These are phyloP conservation scores for Calycina marina DNA, from an alignment of 2,329 filamentous ascomycete species.

Conservation along the genomic window DNA sequence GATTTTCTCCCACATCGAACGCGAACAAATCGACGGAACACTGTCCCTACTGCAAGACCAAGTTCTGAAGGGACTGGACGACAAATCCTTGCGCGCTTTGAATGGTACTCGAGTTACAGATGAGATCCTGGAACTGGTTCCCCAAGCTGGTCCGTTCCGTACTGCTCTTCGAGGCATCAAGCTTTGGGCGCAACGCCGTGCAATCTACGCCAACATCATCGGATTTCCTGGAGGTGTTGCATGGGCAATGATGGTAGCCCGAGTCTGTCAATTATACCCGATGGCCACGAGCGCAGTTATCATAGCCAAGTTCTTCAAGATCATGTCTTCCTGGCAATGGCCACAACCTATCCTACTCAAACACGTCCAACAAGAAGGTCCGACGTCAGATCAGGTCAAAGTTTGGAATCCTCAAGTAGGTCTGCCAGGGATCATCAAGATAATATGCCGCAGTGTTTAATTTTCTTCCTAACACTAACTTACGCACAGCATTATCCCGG, in stretches of 20 bases:
- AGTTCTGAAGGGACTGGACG: conserved; percentile 72
- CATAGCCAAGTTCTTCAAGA: conserved; percentile 84
- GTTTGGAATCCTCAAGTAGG: conserved; percentile 93
- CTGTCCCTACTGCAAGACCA: conserved; percentile 71
- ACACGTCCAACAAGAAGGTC: conserved; percentile 59
- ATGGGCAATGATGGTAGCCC: conserved; percentile 94
- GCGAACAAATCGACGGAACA: conserved; percentile 56
- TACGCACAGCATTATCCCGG: conserved; percentile 10
- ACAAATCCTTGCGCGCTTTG: conserved; percentile 73
- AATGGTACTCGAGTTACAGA: conserved; percentile 93
- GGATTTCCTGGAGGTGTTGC: conserved; percentile 94
- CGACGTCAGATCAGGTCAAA: conserved; percentile 53
- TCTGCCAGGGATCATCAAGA: too few relatives aligned
- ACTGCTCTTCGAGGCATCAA: conserved; percentile 85
- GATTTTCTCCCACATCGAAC: conserved; percentile 66
- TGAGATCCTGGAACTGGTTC: conserved; percentile 78
- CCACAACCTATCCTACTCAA: conserved; percentile 87
- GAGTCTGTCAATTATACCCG: conserved; percentile 91
- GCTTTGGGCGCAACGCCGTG: conserved; percentile 84
- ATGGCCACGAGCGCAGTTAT: conserved; percentile 80
- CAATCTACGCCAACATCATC: conserved; percentile 91
- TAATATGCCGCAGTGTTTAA: background rate
- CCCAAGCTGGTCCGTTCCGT: conserved; percentile 79
- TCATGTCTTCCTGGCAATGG: conserved; percentile 88
- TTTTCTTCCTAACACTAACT: conserved; percentile 16